Base-by-base conservation (phyloP, 768 basidiomycete genomes). In the Lactifluus rugatus region DNA sequence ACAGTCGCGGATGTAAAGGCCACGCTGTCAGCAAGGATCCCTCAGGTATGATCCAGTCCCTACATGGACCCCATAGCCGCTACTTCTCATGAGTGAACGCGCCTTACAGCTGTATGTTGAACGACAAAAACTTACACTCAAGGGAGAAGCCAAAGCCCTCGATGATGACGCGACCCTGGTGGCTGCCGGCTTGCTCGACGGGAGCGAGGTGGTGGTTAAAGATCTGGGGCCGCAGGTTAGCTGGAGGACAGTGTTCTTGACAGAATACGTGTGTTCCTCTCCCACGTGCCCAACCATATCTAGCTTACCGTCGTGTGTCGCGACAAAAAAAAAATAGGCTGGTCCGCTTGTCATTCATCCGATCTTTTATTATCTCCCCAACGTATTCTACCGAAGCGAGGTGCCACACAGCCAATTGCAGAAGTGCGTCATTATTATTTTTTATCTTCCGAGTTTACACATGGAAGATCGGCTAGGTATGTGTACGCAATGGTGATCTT, bases 311-410 rank as follows among this genome's bases (percentile, higher is more conserved):
- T 13, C 9, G 19, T 21, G 42, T 9, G 14, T 44, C 21, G 7
- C n/a, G n/a, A 41, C 34, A 42, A 44, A 44, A 10, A 13, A 21
- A 16, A 32, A 31, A 23, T 37, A 96, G 94, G 74, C 76, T 53
- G 96, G 96, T 1, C 94, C 94, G 0, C 76, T 98, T 45, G 54
- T 95, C 62, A 84, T 97, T 63, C 94, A 97, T 70, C 91, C 95
- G 0, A 68, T 93, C 16, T 71, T 95, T 48, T 93, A 90, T 70
- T 72, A 84, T 66, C 81, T 83, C 62, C 85, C 87, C 0, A 69
- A 76, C 46, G 55, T 86, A 14, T 78, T 89, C 68, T 96, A 90
- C 70, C 82, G 90, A 1, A 69, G 73, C 11, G 72, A 77, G 21
- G 84, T 93, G 34, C 73, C 82, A 57, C 88, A 92, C 67, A 89